Percentiles rank a stretch among this genome's conserved stretches.
Evolutionary conservation across 257 asterid species (phyloP).

Genomic region (Striga asiatica): DNA sequence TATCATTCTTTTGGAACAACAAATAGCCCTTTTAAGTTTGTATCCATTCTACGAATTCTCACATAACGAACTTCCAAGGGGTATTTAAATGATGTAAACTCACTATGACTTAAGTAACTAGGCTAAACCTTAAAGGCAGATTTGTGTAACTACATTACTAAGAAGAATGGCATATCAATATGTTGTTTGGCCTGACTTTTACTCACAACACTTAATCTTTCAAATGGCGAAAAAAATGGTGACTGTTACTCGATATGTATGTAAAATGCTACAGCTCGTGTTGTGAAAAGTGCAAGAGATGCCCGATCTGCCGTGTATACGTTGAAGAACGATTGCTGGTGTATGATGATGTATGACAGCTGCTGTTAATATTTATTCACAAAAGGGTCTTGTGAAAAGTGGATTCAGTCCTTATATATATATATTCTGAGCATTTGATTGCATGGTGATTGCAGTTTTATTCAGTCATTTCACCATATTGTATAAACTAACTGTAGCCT

Average conservation of each 20-base stretch:
- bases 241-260: neutral
- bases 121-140: too few relatives aligned
- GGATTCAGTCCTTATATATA: neutral
- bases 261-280: constrained; percentile 49
- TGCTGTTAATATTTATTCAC: neutral
- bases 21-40: too few relatives aligned
- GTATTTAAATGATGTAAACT: too few relatives aligned
- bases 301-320: constrained; percentile 81
- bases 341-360: constrained; percentile 63
- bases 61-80: too few relatives aligned
- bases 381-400: constrained; percentile 1
- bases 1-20: too few relatives aligned
- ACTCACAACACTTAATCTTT: too few relatives aligned
- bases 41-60: too few relatives aligned
- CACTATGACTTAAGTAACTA: too few relatives aligned
- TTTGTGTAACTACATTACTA: too few relatives aligned
- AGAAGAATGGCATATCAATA: too few relatives aligned
- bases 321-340: constrained; percentile 71
- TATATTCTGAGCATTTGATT: neutral
- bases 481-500: too few relatives aligned
- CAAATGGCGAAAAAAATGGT: neutral
- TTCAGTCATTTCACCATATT: constrained; percentile 50
- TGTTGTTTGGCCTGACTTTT: too few relatives aligned
- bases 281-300: constrained; percentile 78
- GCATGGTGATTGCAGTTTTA: constrained; percentile 54